phyloP scores from a whole-genome alignment of 345 rosid genomes.

The Pelargonium nanum region DNA sequence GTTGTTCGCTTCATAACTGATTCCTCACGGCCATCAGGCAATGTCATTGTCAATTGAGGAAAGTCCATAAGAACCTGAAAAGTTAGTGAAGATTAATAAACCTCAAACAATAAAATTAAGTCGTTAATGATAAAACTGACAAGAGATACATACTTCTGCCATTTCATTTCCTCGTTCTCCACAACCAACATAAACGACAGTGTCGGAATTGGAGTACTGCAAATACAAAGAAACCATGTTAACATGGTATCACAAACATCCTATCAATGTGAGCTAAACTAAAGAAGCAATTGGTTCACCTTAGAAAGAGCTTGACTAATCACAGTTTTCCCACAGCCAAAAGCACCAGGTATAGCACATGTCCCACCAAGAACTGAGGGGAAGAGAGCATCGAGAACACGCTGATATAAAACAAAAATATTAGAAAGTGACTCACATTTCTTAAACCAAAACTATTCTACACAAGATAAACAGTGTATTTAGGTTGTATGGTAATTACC shows the following conservation, averaged over 20 bases:
- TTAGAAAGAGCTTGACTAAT: slow-evolving; percentile 99
- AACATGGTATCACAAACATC: neutral
- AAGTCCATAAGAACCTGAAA: slow-evolving; percentile 98
- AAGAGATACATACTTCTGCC: slow-evolving; percentile 67
- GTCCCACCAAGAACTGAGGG: slow-evolving; percentile 99
- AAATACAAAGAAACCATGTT: slow-evolving; percentile 14
- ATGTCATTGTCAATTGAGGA: slow-evolving; percentile 98
- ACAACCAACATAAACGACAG: slow-evolving; percentile 98
- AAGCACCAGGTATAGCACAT: slow-evolving; percentile 99
- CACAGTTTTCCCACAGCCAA: slow-evolving; percentile 99
- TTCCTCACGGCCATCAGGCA: slow-evolving; percentile 99
- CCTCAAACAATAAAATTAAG: neutral
- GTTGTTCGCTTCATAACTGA: slow-evolving; percentile 99
- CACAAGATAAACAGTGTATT: neutral
- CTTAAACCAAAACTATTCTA: neutral
- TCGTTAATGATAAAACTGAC: slow-evolving; percentile 7
- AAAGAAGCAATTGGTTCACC: slow-evolving; percentile 28
- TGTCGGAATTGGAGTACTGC: slow-evolving; percentile 97
- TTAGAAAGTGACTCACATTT: slow-evolving; percentile 13
- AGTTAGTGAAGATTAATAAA: slow-evolving; percentile 5
- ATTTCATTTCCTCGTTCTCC: slow-evolving; percentile 99
- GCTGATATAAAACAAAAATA: slow-evolving; percentile 36
- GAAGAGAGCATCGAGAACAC: slow-evolving; percentile 99
- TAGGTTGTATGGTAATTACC: slow-evolving; percentile 30
- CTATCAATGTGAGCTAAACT: neutral